Conservation (phyloP, 2,329 filamentous ascomycete species). For the Exophiala aquamarina region DNA sequence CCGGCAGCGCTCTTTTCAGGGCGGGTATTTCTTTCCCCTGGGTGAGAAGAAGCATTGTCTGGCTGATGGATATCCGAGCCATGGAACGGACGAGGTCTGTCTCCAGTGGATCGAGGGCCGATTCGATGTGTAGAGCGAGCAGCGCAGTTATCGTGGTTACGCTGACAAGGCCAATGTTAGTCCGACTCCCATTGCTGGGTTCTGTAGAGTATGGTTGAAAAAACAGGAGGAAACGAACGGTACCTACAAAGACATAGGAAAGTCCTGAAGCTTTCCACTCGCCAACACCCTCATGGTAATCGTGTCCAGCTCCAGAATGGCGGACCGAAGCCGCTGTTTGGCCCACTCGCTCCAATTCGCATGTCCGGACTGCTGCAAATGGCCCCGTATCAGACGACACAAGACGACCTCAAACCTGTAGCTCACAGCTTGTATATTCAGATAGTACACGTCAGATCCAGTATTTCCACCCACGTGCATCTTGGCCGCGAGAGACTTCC, state of each 20-base stretch:
- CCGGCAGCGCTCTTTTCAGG: conserved; percentile 27
- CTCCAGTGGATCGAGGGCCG: conserved; percentile 27
- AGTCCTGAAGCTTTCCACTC: conserved; percentile 26
- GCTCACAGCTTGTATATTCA: conserved; percentile 28
- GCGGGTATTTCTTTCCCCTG: conserved; percentile 28
- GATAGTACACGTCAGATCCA: conserved; percentile 28
- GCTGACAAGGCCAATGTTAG: conserved; percentile 21
- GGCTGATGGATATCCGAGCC: conserved; percentile 30
- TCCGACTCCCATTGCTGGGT: conserved; percentile 5
- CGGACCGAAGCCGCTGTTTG: conserved; percentile 27
- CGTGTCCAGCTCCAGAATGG: conserved; percentile 28
- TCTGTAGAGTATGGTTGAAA: conserved; percentile 7
- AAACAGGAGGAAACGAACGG: conserved; percentile 18
- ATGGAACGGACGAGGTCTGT: conserved; percentile 30
- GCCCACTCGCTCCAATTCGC: conserved; percentile 28
- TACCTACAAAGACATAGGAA: conserved; percentile 28
- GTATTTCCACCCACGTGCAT: conserved; percentile 27
- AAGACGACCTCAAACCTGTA: conserved; percentile 29
- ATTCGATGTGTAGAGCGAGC: conserved; percentile 29
- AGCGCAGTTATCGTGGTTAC: conserved; percentile 28
- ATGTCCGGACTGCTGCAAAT: conserved; percentile 25
- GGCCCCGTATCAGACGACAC: conserved; percentile 28
- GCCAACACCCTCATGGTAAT: conserved; percentile 29
- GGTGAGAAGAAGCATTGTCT: conserved; percentile 28
- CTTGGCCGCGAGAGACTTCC: conserved; percentile 26